Evolutionary conservation across 2,329 filamentous ascomycete genomes (phyloP), one percentile per base, ranked within the genome.

Genomic region (Phaeophleospora eucalypticola): DNA sequence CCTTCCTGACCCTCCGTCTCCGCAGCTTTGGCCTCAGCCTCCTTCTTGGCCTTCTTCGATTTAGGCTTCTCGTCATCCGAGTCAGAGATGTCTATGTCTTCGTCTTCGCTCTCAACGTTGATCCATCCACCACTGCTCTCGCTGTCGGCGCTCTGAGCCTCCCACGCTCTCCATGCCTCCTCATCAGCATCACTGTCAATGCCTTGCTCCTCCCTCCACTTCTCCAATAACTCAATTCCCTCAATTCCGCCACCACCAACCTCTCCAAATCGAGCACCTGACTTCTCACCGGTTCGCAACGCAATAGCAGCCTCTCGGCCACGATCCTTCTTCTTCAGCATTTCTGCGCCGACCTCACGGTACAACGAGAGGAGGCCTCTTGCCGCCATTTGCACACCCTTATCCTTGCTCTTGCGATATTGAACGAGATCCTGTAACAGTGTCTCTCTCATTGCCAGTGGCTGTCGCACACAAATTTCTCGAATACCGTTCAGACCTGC

Each of bases 351-450:
- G 12, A 95, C 86, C 63, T 97, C 90, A 58, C 93, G 79, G 73
- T 95, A 98, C 4, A 98, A 76, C 18, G 88, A 89, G 35, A 98
- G 75, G 4, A 98, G 74, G 54, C 93, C 91, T 67, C 93, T 91
- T 12, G 91, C 89, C 6, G 93, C 93, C 93, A 98, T 97, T 80
- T 95, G 90, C n/a, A 93, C 87, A 49, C 91, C 90, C 74, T 97
- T 98, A 65, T 98, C 93, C 66, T 98, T 98, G 65, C 88, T 95
- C 75, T 94, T 95, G 51, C 88, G 82, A 71, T 98, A 97, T 74
- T 93, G 86, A 8, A 97, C 89, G 43, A 98, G 72, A 74, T 98
- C 93, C 67, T 98, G 91, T 21, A 98, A 72, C n/a, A 98, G 72
- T 0, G 90, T 95, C 56, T 97, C 90, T 42, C 83, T 89, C 87